Evolutionary conservation across 192 early-diverging fungal genomes (phyloP), one percentile per base, ranked within the genome.

Genomic region (Coemansia sp.): DNA sequence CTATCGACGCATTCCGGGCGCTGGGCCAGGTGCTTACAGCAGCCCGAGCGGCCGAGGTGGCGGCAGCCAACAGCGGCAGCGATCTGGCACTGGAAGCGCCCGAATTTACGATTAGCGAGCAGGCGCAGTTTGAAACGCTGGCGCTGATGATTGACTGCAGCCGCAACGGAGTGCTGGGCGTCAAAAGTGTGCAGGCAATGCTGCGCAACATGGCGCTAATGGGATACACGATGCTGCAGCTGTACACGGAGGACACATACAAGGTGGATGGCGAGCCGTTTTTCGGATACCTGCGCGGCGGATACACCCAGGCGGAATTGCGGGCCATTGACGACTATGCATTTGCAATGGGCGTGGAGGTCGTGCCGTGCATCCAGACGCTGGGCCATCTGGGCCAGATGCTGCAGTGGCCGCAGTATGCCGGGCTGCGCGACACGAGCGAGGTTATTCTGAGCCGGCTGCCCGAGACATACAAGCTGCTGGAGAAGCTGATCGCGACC

Each of bases 161-260:
- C 76, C 85, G 92, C 40, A 84, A 87, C 48, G 90, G 87, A 14
- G 91, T 93, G 11, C 46, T 89, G 26, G 75, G 62, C 14, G 61
- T 86, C 12, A 55, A 83, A 0, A 83, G 71, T 31, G 83, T 93
- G 8, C 82, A 81, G 11, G 84, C 76, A 37, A 55, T 93, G 61
- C 66, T 92, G 45, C 82, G 89, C 11, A 80, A 82, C 38, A 87
- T 85, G 72, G 89, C 92, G n/a, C 60, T 93, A 34, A 84, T 92
- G 80, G 92, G 92, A 5, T 76, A 91, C 69, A 93, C 89, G 56
- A 92, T 88, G 79, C 71, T 94, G 39, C 91, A 93, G 69, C 66
- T 94, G 51, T 94, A 94, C 66, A 94, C 92, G 2, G 92, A 94
- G 50, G 92, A 94, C 51, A 94, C 92, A 0, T 94, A 85, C 66